phyloP scores from a whole-genome alignment of 139 green algal genomes.

The Chlorella sp. region DNA sequence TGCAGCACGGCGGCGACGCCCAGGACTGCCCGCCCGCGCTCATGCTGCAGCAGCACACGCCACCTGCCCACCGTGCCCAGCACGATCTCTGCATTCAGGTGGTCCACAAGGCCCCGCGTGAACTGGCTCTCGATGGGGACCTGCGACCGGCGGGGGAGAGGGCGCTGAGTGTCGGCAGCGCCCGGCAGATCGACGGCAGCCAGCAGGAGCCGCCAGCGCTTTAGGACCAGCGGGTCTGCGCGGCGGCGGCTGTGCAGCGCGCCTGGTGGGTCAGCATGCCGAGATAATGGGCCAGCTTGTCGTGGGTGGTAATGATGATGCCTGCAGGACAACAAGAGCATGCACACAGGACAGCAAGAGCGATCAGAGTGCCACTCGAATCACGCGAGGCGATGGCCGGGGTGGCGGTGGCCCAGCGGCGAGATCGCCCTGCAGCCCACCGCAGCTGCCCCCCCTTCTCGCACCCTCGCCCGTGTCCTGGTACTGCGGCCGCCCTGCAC shows the following conservation, averaged over 20 bases:
- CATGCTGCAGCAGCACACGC: not conserved
- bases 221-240: not conserved
- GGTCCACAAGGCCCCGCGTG: constrained; percentile 77
- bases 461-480: constrained; percentile 56
- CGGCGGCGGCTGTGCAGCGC: not conserved
- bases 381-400: no score
- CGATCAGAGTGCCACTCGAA: no score
- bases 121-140: constrained; percentile 91
- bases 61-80: constrained; percentile 65
- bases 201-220: no score
- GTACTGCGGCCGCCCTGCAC: constrained; percentile 93
- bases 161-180: not conserved
- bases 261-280: constrained; percentile 86
- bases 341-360: no score
- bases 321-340: constrained; percentile 53
- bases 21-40: not conserved
- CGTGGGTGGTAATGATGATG: constrained; percentile 97
- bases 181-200: no score
- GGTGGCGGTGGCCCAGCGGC: no score
- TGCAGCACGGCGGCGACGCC: not conserved
- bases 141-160: constrained; percentile 5
- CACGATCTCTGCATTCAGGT: constrained; percentile 97
- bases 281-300: constrained; percentile 96
- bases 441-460: no score
- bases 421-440: no score